Conservation (phyloP, 2,329 filamentous ascomycete species). For the Venturia oleaginea region DNA sequence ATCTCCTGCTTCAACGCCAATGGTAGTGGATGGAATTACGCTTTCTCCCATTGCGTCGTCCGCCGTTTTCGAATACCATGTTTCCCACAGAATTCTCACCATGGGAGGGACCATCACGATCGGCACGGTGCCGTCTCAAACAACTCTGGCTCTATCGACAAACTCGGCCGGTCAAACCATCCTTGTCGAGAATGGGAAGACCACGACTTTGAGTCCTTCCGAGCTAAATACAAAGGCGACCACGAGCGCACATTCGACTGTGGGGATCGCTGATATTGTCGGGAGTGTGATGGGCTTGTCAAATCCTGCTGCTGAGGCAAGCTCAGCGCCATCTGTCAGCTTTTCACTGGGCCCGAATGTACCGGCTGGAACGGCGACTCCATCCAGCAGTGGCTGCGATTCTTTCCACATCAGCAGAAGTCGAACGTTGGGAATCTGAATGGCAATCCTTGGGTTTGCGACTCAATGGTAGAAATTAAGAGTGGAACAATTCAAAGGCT, state of each 20-base stretch:
- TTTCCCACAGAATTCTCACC: neutral
- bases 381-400: neutral
- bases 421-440: neutral
- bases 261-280: neutral
- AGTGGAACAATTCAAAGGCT: neutral
- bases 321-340: neutral
- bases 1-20: neutral
- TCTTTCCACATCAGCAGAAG: neutral
- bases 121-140: neutral
- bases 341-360: neutral
- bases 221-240: neutral
- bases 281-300: slow-evolving; percentile 1
- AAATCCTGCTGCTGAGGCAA: neutral
- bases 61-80: neutral
- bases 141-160: neutral
- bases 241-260: neutral
- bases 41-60: neutral
- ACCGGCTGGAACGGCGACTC: neutral
- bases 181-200: neutral
- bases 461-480: neutral
- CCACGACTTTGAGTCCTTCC: neutral
- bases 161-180: neutral
- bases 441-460: neutral
- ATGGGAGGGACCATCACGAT: slow-evolving; percentile 7
- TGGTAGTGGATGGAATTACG: neutral